Evolutionary conservation across 2,329 filamentous ascomycete genomes (phyloP).

Genomic region (Aureobasidium leucospermi): DNA sequence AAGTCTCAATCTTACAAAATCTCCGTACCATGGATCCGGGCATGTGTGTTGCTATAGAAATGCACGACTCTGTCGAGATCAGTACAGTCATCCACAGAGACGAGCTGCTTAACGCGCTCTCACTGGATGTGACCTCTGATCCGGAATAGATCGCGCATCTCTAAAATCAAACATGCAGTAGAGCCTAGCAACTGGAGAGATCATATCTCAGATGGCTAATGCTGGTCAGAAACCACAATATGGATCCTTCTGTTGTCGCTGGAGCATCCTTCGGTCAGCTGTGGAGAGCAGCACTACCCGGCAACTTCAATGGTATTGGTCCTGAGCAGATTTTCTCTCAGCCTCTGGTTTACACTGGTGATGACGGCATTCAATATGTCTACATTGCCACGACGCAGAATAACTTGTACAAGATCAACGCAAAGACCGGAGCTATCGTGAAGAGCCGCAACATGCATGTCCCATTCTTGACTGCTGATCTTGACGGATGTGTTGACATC

Average conservation of each 20-base stretch:
- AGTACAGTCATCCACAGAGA: no score
- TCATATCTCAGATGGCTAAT: no score
- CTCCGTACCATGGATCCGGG: no score
- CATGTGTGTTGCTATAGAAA: no score
- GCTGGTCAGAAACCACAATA: constrained; percentile 46
- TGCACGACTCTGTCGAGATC: no score
- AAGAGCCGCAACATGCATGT: constrained; percentile 41
- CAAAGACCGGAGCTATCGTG: constrained; percentile 28
- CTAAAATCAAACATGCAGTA: no score
- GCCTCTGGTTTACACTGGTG: constrained; percentile 46
- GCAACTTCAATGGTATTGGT: constrained; percentile 41
- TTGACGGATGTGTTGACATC: constrained; percentile 43
- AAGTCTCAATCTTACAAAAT: background rate
- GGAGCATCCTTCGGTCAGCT: constrained; percentile 50
- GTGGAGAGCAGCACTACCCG: constrained; percentile 47
- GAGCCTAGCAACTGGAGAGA: no score
- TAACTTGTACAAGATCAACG: constrained; percentile 50
- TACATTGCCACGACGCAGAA: constrained; percentile 53
- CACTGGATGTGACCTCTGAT: no score
- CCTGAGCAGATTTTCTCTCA: constrained; percentile 48
- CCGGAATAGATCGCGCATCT: no score
- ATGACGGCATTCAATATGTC: constrained; percentile 32
- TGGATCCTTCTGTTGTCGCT: constrained; percentile 53
- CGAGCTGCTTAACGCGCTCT: no score
- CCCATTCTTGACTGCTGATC: constrained; percentile 41